Percentiles rank a stretch among this genome's conserved stretches.
Conservation (phyloP, 164 flowering plant species). For the Aristolochia californica region DNA sequence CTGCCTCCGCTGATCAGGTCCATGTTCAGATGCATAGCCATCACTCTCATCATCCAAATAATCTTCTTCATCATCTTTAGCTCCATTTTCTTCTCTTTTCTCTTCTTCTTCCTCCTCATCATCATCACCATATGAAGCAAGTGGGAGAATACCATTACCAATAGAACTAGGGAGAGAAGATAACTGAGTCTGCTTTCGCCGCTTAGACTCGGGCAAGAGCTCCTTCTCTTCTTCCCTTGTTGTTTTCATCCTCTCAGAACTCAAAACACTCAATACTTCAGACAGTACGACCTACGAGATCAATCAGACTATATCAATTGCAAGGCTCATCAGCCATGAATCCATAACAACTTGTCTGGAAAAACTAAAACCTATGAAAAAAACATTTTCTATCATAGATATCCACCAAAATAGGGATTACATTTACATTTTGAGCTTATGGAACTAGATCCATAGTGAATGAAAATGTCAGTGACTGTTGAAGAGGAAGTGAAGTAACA, state of each 20-base stretch:
- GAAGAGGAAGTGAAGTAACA: too few relatives aligned
- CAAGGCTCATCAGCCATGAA: too few relatives aligned
- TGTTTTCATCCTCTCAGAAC: conserved; percentile 19
- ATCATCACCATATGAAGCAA: conserved; percentile 55
- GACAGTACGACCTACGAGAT: too few relatives aligned
- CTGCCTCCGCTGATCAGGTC: conserved; percentile 18
- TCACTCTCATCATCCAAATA: conserved; percentile 27
- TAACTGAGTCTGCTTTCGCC: conserved; percentile 13
- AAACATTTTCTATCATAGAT: too few relatives aligned
- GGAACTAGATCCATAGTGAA: too few relatives aligned
- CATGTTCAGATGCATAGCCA: conserved; percentile 26
- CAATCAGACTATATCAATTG: too few relatives aligned
- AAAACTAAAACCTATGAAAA: too few relatives aligned
- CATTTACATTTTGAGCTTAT: too few relatives aligned
- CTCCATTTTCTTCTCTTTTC: conserved; percentile 7
- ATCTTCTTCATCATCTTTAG: background rate
- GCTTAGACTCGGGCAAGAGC: conserved; percentile 13
- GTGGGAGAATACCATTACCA: conserved; percentile 46
- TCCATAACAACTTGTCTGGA: too few relatives aligned
- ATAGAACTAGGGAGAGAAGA: conserved; percentile 20
- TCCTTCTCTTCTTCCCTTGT: conserved; percentile 31
- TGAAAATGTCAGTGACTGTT: too few relatives aligned
- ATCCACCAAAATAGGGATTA: too few relatives aligned
- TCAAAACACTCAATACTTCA: too few relatives aligned
- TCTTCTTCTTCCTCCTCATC: conserved; percentile 42